phyloP scores from a whole-genome alignment of 768 basidiomycete genomes.

The Pholiota microspora region DNA sequence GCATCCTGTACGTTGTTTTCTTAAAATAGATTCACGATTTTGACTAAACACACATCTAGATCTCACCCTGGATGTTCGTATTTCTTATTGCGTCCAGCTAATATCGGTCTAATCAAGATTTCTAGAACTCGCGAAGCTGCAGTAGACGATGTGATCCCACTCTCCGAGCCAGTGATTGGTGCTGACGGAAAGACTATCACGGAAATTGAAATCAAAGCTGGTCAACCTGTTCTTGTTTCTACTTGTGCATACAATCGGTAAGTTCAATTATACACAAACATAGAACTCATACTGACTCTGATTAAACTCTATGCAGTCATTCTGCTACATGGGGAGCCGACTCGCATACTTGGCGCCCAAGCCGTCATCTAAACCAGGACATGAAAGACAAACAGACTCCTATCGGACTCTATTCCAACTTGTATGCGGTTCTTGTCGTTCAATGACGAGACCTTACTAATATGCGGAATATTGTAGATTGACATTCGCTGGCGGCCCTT shows the following conservation, averaged over 20 bases:
- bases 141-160: conserved; percentile 7
- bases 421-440: neutral
- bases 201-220: conserved; percentile 6
- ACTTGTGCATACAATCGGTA: conserved; percentile 14
- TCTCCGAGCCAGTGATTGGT: conserved; percentile 9
- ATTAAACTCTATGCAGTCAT: neutral
- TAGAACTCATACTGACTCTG: neutral
- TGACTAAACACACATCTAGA: neutral
- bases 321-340: conserved; percentile 8
- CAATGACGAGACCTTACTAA: too few relatives aligned
- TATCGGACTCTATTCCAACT: conserved; percentile 12
- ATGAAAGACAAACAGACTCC: conserved; percentile 12
- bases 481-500: conserved; percentile 11
- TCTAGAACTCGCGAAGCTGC: conserved; percentile 10
- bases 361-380: conserved; percentile 9
- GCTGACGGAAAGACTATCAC: conserved; percentile 8
- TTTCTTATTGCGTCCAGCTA: neutral
- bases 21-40: neutral
- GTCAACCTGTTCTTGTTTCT: conserved; percentile 9
- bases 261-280: neutral
- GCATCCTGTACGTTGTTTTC: conserved; percentile 8
- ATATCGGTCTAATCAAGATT: neutral
- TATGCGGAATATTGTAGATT: too few relatives aligned
- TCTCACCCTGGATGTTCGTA: conserved; percentile 10
- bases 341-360: conserved; percentile 8